Evolutionary conservation across 345 rosid species (phyloP).

Genomic region (Cardamine occulta): DNA sequence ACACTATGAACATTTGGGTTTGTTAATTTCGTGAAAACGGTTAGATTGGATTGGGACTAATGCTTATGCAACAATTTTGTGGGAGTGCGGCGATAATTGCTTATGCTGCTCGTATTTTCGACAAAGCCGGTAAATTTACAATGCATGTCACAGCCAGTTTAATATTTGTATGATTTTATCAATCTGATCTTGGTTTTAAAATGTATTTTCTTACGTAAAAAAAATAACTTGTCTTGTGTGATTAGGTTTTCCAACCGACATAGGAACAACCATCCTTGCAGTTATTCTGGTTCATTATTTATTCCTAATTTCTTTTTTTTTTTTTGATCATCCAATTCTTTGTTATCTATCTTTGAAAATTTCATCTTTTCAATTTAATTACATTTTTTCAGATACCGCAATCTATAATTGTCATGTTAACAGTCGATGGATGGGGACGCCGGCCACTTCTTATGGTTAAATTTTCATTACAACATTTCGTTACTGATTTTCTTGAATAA

Average conservation of each 20-base stretch:
- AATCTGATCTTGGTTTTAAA: not conserved
- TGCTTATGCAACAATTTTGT: conserved; percentile 45
- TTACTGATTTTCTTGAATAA: not conserved
- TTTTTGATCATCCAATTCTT: no score
- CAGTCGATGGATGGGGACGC: conserved; percentile 48
- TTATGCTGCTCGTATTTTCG: conserved; percentile 43
- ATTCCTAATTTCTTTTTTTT: not conserved
- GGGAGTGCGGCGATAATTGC: conserved; percentile 45
- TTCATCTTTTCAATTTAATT: not conserved
- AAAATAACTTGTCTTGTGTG: not conserved
- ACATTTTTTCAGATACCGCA: conserved; percentile 38
- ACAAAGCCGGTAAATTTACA: conserved; percentile 33
- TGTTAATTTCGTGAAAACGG: not conserved
- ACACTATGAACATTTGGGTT: not conserved
- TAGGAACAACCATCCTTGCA: conserved; percentile 44
- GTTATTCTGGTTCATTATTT: conserved; percentile 24
- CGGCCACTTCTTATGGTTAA: conserved; percentile 52
- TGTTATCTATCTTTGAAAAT: not conserved
- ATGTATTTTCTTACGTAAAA: not conserved
- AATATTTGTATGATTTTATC: not conserved
- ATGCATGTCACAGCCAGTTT: not conserved
- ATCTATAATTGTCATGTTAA: conserved; percentile 35
- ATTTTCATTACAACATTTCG: not conserved
- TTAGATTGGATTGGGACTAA: conserved; percentile 47
- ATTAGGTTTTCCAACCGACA: conserved; percentile 36